Evolutionary conservation across 1,284 basidiomycete genomes (phyloP).

Genomic region (Tylopilus sp.): DNA sequence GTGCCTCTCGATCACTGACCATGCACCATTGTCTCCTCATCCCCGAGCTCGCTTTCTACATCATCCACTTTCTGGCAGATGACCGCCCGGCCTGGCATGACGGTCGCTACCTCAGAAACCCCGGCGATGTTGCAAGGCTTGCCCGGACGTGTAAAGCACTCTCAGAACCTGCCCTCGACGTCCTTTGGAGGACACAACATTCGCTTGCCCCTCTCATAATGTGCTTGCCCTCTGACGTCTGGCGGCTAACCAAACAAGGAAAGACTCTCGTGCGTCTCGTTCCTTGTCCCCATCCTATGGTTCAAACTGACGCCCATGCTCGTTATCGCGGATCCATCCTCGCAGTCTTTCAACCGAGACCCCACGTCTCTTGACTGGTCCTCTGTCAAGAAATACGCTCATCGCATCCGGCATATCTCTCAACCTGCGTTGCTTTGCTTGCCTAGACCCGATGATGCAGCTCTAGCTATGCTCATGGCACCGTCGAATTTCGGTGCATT

Average conservation of each 20-base stretch:
- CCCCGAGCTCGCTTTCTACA: conserved; percentile 24
- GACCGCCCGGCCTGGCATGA: conserved; percentile 19
- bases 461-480: conserved; percentile 18
- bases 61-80: conserved; percentile 26
- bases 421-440: conserved; percentile 24
- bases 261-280: conserved; percentile 26
- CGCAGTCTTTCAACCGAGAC: conserved; percentile 23
- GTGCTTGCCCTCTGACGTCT: conserved; percentile 27
- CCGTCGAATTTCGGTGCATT: conserved; percentile 21
- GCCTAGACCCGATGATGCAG: conserved; percentile 25
- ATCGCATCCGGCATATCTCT: conserved; percentile 23
- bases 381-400: conserved; percentile 23
- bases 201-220: conserved; percentile 30
- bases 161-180: conserved; percentile 28
- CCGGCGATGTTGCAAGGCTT: conserved; percentile 25
- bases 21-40: conserved; percentile 31
- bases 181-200: conserved; percentile 31
- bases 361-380: conserved; percentile 24
- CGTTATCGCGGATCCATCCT: neutral
- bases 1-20: neutral
- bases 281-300: neutral
- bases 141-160: conserved; percentile 30
- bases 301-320: conserved; percentile 1
- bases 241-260: conserved; percentile 18
- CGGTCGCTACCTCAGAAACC: conserved; percentile 20